These are phyloP conservation scores for Hypoxylon sp. DNA, from an alignment of 2,329 filamentous ascomycete species.

Conservation along the genomic window DNA sequence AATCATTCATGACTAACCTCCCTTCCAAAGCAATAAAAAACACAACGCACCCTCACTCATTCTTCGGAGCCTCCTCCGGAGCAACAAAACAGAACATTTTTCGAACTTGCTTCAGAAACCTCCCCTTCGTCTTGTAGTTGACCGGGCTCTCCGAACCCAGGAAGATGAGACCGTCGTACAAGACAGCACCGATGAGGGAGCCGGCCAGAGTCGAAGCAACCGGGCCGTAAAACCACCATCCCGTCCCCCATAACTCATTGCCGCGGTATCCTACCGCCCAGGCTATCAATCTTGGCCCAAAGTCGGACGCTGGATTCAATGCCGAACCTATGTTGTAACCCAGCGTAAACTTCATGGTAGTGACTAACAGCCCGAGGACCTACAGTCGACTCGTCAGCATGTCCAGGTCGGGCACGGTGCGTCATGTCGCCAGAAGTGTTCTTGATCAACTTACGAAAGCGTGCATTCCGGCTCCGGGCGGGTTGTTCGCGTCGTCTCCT, in stretches of 20 bases:
- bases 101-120: slow-evolving; percentile 13
- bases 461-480: slow-evolving; percentile 49
- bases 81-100: slow-evolving; percentile 17
- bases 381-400: slow-evolving; percentile 1
- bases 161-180: slow-evolving; percentile 47
- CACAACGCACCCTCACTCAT: background rate
- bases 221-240: slow-evolving; percentile 48
- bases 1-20: background rate
- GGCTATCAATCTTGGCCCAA: slow-evolving; percentile 44
- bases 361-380: slow-evolving; percentile 48
- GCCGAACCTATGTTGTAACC: slow-evolving; percentile 50
- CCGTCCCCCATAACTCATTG: slow-evolving; percentile 40
- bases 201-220: slow-evolving; percentile 40
- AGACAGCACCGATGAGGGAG: slow-evolving; percentile 41
- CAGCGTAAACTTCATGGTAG: slow-evolving; percentile 48
- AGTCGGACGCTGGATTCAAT: slow-evolving; percentile 50
- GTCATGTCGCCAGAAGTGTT: background rate
- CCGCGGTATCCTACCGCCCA: slow-evolving; percentile 30
- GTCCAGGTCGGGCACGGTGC: background rate
- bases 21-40: too few relatives aligned
- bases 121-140: slow-evolving; percentile 32
- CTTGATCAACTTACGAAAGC: slow-evolving; percentile 38
- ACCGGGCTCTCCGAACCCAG: slow-evolving; percentile 43
- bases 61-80: too few relatives aligned
- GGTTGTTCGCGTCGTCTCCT: slow-evolving; percentile 50